Evolutionary conservation across 805 yeast species (phyloP).

Genomic region (Lipomyces chichibuensis): DNA sequence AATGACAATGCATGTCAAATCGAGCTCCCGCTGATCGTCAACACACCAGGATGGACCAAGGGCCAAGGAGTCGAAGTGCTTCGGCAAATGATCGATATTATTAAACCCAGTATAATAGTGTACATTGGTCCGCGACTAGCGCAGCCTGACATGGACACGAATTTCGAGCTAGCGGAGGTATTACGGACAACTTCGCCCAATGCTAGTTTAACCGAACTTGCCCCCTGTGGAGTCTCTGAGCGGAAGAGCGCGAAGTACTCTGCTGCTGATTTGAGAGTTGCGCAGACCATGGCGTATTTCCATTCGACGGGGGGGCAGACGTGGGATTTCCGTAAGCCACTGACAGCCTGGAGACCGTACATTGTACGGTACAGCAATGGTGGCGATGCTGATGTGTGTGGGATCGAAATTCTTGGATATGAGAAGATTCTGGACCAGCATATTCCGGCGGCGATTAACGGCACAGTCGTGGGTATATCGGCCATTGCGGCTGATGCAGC

Average conservation of each 20-base stretch:
- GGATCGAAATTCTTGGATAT: constrained; percentile 33
- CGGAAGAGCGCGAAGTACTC: constrained; percentile 14
- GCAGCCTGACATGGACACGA: constrained; percentile 42
- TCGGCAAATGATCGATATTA: constrained; percentile 46
- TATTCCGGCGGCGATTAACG: constrained; percentile 40
- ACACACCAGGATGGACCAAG: constrained; percentile 90
- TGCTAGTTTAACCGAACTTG: constrained; percentile 46
- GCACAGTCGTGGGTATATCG: constrained; percentile 43
- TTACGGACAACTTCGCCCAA: constrained; percentile 13
- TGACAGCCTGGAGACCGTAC: constrained; percentile 43
- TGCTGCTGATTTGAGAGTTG: constrained; percentile 36
- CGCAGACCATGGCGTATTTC: constrained; percentile 41
- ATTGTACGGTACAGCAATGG: constrained; percentile 34
- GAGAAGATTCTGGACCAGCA: constrained; percentile 38
- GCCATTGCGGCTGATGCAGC: constrained; percentile 12
- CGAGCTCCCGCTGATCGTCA: constrained; percentile 56
- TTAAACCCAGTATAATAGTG: constrained; percentile 61
- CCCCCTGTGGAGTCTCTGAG: constrained; percentile 21
- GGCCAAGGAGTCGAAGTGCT: constrained; percentile 78
- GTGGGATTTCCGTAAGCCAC: constrained; percentile 40
- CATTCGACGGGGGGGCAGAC: constrained; percentile 23
- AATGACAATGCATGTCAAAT: background rate
- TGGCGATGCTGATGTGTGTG: constrained; percentile 43
- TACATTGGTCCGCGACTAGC: constrained; percentile 50
- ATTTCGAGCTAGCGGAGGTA: constrained; percentile 36